Evolutionary conservation across 495 filamentous ascomycete genomes (phyloP).

Genomic region (Aspergillus sclerotioniger): DNA sequence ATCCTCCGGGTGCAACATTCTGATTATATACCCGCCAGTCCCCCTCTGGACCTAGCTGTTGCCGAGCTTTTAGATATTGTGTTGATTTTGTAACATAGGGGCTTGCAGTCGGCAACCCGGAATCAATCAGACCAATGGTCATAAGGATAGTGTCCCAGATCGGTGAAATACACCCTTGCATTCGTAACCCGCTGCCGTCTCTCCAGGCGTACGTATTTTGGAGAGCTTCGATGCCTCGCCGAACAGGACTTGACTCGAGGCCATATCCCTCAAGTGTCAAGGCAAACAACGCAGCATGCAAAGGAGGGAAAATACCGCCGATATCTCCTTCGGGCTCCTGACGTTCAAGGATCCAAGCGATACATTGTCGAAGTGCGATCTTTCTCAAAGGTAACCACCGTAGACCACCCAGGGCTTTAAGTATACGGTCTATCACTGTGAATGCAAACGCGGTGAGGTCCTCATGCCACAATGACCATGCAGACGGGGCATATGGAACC

Average conservation of each 20-base stretch:
- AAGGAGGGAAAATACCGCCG: constrained; percentile 32
- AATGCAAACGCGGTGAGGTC: neutral
- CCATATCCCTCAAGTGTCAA: constrained; percentile 32
- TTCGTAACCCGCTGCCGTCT: constrained; percentile 22
- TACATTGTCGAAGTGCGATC: constrained; percentile 16
- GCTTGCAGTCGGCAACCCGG: constrained; percentile 3
- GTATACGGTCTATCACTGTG: neutral
- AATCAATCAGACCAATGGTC: constrained; percentile 29
- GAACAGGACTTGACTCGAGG: constrained; percentile 15
- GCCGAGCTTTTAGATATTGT: constrained; percentile 25
- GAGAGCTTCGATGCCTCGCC: constrained; percentile 22
- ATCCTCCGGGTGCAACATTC: constrained; percentile 25
- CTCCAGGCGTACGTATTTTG: constrained; percentile 23
- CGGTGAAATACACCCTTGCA: constrained; percentile 28
- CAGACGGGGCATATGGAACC: constrained; percentile 15
- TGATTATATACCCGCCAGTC: constrained; percentile 33
- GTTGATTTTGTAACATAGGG: constrained; percentile 12
- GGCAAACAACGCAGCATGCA: constrained; percentile 28
- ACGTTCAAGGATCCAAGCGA: constrained; percentile 33
- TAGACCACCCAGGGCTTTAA: neutral
- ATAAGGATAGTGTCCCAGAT: constrained; percentile 44
- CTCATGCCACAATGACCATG: no score
- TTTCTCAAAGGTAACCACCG: constrained; percentile 4
- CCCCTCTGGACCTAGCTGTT: constrained; percentile 25
- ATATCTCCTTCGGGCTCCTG: constrained; percentile 33